Percentiles rank a stretch among this genome's conserved stretches.
phyloP scores from a whole-genome alignment of 192 early-diverging fungal genomes.

The Geosiphon pyriformis region DNA sequence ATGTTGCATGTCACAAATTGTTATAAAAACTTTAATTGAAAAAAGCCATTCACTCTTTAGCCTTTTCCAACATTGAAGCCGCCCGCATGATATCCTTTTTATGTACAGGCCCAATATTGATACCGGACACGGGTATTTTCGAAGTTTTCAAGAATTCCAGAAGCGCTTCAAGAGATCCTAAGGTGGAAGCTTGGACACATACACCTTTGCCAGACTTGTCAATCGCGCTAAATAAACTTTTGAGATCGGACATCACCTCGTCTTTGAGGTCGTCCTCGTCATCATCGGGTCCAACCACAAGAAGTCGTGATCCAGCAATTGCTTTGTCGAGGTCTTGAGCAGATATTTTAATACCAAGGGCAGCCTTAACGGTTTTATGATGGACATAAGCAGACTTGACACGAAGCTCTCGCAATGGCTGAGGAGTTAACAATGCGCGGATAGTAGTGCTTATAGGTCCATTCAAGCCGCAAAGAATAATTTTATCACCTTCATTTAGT shows the following conservation, averaged over 20 bases:
- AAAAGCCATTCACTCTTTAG: conserved; percentile 64
- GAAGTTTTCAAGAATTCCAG: conserved; percentile 82
- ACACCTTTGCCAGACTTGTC: conserved; percentile 88
- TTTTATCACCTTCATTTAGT: conserved; percentile 91
- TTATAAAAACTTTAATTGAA: neutral
- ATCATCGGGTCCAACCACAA: conserved; percentile 92
- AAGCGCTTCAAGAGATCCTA: conserved; percentile 96
- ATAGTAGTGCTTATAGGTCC: conserved; percentile 93
- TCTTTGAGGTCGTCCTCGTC: conserved; percentile 94
- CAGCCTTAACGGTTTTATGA: conserved; percentile 94
- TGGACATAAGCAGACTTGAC: conserved; percentile 95
- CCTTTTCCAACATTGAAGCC: conserved; percentile 87
- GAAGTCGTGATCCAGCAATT: conserved; percentile 91
- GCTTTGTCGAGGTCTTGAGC: conserved; percentile 93
- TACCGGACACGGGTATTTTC: conserved; percentile 94
- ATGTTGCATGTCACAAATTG: conserved; percentile 44
- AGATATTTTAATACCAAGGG: conserved; percentile 92
- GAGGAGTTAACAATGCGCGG: conserved; percentile 95
- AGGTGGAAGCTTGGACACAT: conserved; percentile 96
- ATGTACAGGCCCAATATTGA: conserved; percentile 97
- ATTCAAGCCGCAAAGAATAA: conserved; percentile 90
- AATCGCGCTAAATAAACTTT: conserved; percentile 65
- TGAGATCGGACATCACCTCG: conserved; percentile 91
- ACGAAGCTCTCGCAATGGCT: conserved; percentile 94
- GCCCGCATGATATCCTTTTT: conserved; percentile 94